Conservation (phyloP, 768 basidiomycete species). For the Leucosporidium yakuticum region DNA sequence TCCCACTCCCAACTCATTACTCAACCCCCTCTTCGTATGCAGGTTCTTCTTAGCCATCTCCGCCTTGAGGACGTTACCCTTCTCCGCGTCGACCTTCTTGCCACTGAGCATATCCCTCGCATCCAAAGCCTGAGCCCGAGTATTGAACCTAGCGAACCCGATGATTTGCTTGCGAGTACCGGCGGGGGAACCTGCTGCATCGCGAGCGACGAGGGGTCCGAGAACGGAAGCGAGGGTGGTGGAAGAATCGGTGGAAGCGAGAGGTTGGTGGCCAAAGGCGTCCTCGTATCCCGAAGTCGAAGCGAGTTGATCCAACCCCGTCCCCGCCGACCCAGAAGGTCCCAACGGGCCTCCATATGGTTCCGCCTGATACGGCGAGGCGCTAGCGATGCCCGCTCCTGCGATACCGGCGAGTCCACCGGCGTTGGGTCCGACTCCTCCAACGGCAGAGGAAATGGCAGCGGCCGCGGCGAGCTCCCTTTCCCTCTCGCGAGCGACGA, state of each 20-base stretch:
- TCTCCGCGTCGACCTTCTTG: slow-evolving; percentile 82
- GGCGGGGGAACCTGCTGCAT: neutral
- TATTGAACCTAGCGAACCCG: slow-evolving; percentile 92
- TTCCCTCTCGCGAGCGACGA: slow-evolving; percentile 25
- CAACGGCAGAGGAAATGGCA: slow-evolving; percentile 1
- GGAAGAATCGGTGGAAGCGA: slow-evolving; percentile 6
- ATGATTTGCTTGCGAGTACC: slow-evolving; percentile 77
- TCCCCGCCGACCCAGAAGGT: neutral
- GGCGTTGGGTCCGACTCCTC: neutral
- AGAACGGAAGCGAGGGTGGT: neutral
- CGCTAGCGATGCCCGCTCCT: neutral
- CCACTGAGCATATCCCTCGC: slow-evolving; percentile 87
- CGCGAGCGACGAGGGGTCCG: neutral
- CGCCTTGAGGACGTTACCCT: slow-evolving; percentile 86
- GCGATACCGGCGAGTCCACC: neutral
- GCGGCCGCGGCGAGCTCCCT: slow-evolving; percentile 10
- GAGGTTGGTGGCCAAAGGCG: slow-evolving; percentile 8
- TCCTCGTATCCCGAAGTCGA: neutral
- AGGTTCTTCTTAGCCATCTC: slow-evolving; percentile 99
- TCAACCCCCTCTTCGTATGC: slow-evolving; percentile 67
- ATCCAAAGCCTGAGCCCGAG: slow-evolving; percentile 74
- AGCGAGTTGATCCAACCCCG: too few species aligned
- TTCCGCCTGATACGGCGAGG: neutral
- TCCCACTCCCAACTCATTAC: slow-evolving; percentile 1
- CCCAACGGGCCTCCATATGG: neutral